These are phyloP conservation scores for Lyophyllum semitale DNA, from an alignment of 768 basidiomycete genomes.

Conservation along the genomic window DNA sequence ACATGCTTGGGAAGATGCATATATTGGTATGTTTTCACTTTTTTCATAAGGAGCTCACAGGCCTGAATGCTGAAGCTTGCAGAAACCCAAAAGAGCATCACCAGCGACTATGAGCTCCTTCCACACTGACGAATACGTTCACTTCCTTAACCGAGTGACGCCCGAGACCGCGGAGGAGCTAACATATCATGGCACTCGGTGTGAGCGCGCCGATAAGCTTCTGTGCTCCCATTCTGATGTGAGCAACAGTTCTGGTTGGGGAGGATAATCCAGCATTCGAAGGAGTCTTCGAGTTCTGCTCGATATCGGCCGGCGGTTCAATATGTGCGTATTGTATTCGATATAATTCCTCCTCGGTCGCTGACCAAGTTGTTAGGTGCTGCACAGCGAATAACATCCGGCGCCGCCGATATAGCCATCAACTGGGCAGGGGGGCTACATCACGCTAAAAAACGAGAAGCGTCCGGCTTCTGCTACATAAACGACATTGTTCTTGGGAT, in stretches of 20 bases:
- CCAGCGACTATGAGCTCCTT: constrained; percentile 85
- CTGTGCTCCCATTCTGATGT: background rate
- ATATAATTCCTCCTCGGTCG: background rate
- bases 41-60: background rate
- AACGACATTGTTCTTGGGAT: constrained; percentile 97
- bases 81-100: constrained; percentile 73
- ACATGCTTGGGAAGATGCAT: constrained; percentile 92
- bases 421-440: constrained; percentile 99
- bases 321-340: constrained; percentile 56
- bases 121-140: constrained; percentile 97
- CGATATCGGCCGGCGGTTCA: constrained; percentile 94
- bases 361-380: constrained; percentile 50
- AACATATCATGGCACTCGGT: constrained; percentile 83
- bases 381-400: constrained; percentile 79
- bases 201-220: constrained; percentile 37
- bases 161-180: constrained; percentile 90
- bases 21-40: constrained; percentile 60
- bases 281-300: constrained; percentile 95
- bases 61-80: constrained; percentile 2
- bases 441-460: constrained; percentile 99
- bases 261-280: constrained; percentile 98
- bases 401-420: constrained; percentile 89
- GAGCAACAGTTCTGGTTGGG: constrained; percentile 58
- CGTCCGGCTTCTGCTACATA: constrained; percentile 98
- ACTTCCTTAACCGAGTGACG: constrained; percentile 85